These are phyloP conservation scores for Claviceps monticola DNA, from an alignment of 2,329 filamentous ascomycete genomes.

Conservation along the genomic window DNA sequence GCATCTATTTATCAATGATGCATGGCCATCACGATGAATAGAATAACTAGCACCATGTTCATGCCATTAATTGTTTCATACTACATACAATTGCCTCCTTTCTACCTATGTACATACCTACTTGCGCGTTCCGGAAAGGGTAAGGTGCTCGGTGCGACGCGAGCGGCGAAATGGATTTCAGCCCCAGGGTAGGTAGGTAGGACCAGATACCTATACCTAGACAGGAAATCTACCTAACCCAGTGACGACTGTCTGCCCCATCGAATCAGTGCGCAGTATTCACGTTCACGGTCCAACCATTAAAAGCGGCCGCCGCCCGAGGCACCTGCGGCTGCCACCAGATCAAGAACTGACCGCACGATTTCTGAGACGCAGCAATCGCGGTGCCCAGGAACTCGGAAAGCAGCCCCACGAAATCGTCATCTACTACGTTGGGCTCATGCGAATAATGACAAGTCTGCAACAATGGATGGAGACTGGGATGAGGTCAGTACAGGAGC, in stretches of 20 bases:
- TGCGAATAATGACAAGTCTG: conserved; percentile 23
- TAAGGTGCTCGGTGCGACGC: too few species aligned
- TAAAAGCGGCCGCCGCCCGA: not conserved
- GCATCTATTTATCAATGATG: too few species aligned
- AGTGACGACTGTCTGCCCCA: not conserved
- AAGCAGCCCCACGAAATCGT: not conserved
- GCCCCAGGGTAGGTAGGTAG: not conserved
- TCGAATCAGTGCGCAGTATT: not conserved
- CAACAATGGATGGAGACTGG: conserved; percentile 53
- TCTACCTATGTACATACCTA: too few species aligned
- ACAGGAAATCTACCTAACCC: not conserved
- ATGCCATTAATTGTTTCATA: too few species aligned
- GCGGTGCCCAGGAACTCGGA: conserved; percentile 5
- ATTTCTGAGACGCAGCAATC: not conserved
- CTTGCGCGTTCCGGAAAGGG: too few species aligned
- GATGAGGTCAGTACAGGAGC: conserved; percentile 36
- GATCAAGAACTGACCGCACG: too few species aligned
- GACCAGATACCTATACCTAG: too few species aligned
- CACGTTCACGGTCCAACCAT: not conserved
- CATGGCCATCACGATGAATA: too few species aligned
- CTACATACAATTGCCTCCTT: too few species aligned
- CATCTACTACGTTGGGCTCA: conserved; percentile 17
- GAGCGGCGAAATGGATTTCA: too few species aligned
- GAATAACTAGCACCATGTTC: too few species aligned
- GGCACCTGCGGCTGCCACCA: not conserved